Evolutionary conservation across 2,329 filamentous ascomycete species (phyloP), one percentile per base, ranked within the genome.

Genomic region (Cryphonectria carpinicola): DNA sequence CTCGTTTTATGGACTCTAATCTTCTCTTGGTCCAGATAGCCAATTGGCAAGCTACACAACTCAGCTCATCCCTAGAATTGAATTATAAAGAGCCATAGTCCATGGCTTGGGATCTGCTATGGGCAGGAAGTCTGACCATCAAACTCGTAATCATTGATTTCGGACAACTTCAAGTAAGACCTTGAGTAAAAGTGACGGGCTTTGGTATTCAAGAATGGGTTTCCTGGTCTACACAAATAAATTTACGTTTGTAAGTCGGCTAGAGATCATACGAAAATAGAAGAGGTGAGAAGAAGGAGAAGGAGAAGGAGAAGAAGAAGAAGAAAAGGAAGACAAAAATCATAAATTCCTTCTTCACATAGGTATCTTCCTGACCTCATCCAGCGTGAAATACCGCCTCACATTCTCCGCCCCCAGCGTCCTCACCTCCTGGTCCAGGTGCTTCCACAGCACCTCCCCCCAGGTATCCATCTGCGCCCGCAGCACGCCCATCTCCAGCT

Each of bases 321-420:
- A 32, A 4, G 32, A 54, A n/a, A 7, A 22, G 22, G 5, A 66
- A 19, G 13, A 28, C 6, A 13, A 41, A 7, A n/a, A 35, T 1
- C 6, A 25, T n/a, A 32, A n/a, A 39, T 13, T 10, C 7, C 54
- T 13, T 13, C 43, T 37, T 81, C 79, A 94, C 83, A 94, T 93
- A 0, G 88, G 89, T 82, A 96, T 85, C 66, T 82, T 81, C 79
- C 81, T 83, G 80, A 97, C 90, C 84, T 97, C 94, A 63, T 93
- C 89, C 72, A 89, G 75, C 0, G 85, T 92, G 93, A 93, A 97
- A 80, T 92, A 94, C 80, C 85, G 89, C 75, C 93, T 86, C 94
- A 97, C 97, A 79, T 95, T 97, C 80, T 96, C 92, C 61, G 94
- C 94, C 2, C 91, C 88, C 43, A 97, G 80, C 74, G 92, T 88